These are phyloP conservation scores for Chenopodium berlandieri DNA, from an alignment of 148 eudicot species.

Conservation along the genomic window DNA sequence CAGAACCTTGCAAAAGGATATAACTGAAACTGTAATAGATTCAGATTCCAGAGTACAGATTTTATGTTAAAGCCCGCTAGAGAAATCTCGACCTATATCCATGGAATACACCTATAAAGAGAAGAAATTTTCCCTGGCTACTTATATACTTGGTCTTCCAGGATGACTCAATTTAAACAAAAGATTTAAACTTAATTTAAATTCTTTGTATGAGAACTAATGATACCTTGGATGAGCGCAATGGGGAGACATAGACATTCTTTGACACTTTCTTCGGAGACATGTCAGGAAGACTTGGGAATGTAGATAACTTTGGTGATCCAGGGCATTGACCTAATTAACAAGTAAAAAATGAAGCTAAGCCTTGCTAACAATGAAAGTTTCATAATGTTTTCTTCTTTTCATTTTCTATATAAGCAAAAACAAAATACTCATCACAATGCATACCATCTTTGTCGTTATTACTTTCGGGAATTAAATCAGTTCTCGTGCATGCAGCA, in stretches of 20 bases:
- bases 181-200: neutral
- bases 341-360: constrained; percentile 16
- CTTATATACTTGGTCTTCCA: neutral
- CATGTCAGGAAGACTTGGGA: constrained; percentile 96
- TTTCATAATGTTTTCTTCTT: neutral
- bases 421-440: neutral
- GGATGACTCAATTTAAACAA: neutral
- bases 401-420: neutral
- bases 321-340: constrained; percentile 67
- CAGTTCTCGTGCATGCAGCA: constrained; percentile 38
- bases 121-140: neutral
- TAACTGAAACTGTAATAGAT: neutral
- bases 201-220: neutral
- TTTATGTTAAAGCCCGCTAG: neutral
- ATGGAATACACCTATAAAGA: neutral
- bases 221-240: constrained; percentile 92
- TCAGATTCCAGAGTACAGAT: neutral
- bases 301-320: constrained; percentile 77
- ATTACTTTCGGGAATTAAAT: constrained; percentile 45
- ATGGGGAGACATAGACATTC: constrained; percentile 90
- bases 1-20: neutral
- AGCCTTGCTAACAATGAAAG: neutral
- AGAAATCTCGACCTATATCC: neutral
- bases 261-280: constrained; percentile 95
- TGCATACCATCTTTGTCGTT: constrained; percentile 50